A percentile compares a stretch with the other conserved stretches of the same genome.
These are phyloP conservation scores for Bathelium albidoporum DNA, from an alignment of 495 filamentous ascomycete species.

Conservation along the genomic window DNA sequence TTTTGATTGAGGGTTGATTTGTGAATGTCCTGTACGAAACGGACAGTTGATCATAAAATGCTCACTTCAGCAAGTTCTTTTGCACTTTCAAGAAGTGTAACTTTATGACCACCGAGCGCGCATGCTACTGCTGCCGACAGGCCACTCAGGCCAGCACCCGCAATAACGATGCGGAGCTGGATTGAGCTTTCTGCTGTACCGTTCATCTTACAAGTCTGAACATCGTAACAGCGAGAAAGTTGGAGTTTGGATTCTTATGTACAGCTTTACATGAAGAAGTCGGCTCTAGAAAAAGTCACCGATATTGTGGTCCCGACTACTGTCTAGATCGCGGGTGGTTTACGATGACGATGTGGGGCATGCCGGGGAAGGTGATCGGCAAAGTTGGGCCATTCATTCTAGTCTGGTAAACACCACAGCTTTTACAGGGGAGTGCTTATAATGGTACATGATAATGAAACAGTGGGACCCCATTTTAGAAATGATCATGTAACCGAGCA, in stretches of 20 bases:
- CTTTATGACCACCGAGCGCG: constrained; percentile 48
- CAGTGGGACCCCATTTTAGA: too few relatives aligned
- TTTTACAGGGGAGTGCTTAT: too few relatives aligned
- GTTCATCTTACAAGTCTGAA: neutral
- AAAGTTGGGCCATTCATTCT: too few relatives aligned
- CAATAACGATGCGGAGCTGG: constrained; percentile 39
- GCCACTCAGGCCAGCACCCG: constrained; percentile 61
- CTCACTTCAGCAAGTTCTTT: constrained; percentile 46
- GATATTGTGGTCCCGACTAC: neutral
- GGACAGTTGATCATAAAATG: constrained; percentile 4
- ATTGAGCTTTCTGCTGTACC: neutral
- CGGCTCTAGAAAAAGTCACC: too few relatives aligned
- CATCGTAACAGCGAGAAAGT: too few relatives aligned
- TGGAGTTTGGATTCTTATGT: too few relatives aligned
- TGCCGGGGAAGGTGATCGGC: neutral
- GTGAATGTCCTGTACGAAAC: too few relatives aligned
- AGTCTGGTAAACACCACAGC: too few relatives aligned
- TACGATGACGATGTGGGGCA: neutral
- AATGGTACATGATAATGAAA: too few relatives aligned
- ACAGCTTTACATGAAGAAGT: too few relatives aligned
- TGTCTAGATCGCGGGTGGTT: neutral
- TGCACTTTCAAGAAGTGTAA: constrained; percentile 54
- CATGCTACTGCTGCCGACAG: constrained; percentile 54
- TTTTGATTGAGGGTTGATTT: too few relatives aligned
- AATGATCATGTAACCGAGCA: too few relatives aligned